Evolutionary conservation across 2,329 filamentous ascomycete genomes (phyloP).

Genomic region (Phaeophleospora eucalypticola): DNA sequence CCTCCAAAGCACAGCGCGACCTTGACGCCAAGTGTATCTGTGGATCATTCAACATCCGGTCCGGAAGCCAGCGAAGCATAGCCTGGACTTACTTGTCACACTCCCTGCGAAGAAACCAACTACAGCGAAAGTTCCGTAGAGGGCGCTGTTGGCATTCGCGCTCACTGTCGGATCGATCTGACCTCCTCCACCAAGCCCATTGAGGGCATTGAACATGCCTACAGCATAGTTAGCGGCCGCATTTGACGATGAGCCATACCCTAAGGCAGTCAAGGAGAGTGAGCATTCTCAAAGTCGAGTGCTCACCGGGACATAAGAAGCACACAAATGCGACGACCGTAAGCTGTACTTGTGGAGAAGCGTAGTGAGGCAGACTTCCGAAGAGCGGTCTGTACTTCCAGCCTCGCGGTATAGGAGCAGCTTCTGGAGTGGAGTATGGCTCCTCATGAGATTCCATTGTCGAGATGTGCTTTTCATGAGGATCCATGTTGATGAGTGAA

Average conservation of each 20-base stretch:
- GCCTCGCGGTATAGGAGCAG: slow-evolving; percentile 16
- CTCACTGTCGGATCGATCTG: slow-evolving; percentile 44
- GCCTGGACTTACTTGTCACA: slow-evolving; percentile 53
- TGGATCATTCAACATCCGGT: not conserved
- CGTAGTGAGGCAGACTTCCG: slow-evolving; percentile 44
- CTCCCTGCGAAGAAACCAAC: slow-evolving; percentile 65
- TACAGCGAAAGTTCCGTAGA: slow-evolving; percentile 67
- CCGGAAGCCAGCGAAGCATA: too few relatives aligned
- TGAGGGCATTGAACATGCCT: slow-evolving; percentile 50
- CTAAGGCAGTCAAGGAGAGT: too few relatives aligned
- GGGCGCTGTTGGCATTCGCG: slow-evolving; percentile 64
- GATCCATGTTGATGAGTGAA: not conserved
- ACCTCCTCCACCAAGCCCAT: slow-evolving; percentile 48
- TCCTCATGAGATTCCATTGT: not conserved
- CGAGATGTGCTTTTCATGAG: not conserved
- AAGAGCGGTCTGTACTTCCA: slow-evolving; percentile 46
- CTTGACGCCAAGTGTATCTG: slow-evolving; percentile 63
- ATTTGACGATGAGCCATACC: too few relatives aligned
- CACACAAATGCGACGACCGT: slow-evolving; percentile 47
- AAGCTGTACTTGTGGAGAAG: slow-evolving; percentile 46
- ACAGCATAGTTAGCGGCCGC: not conserved
- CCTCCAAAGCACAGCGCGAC: slow-evolving; percentile 66
- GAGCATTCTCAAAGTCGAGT: too few relatives aligned
- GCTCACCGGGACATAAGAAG: slow-evolving; percentile 48
- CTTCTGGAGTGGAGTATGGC: not conserved